Percentiles rank a stretch among this genome's conserved stretches.
phyloP scores from a whole-genome alignment of 306 rosid species.

The Cercis canadensis region DNA sequence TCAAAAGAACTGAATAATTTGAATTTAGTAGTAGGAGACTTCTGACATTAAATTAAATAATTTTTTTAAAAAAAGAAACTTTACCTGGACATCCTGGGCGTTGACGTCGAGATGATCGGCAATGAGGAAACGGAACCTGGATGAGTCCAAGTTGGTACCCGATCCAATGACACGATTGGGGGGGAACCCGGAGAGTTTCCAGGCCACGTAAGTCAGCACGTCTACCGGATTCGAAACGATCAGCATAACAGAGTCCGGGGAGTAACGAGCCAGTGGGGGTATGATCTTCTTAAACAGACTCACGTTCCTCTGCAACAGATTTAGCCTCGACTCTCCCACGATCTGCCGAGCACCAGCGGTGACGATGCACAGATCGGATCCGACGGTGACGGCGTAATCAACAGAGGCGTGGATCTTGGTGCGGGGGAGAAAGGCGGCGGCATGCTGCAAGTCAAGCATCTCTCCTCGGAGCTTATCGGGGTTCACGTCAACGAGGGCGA shows the following conservation, averaged over 20 bases:
- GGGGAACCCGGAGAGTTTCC: constrained; percentile 92
- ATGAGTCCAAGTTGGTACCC: constrained; percentile 93
- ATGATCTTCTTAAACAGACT: constrained; percentile 65
- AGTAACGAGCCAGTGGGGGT: constrained; percentile 65
- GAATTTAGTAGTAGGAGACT: too few species aligned
- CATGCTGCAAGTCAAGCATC: constrained; percentile 93
- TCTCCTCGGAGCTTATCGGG: constrained; percentile 90
- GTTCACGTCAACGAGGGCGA: constrained; percentile 72
- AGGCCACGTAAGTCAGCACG: constrained; percentile 75
- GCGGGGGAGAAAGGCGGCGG: constrained; percentile 94
- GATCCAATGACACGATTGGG: constrained; percentile 90
- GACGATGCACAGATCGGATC: constrained; percentile 88
- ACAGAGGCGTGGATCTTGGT: constrained; percentile 78
- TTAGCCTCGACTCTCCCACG: constrained; percentile 72
- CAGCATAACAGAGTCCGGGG: constrained; percentile 64
- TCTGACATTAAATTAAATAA: too few species aligned
- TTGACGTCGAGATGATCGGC: constrained; percentile 95
- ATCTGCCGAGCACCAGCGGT: constrained; percentile 91
- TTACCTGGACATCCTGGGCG: constrained; percentile 95
- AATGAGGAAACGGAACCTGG: constrained; percentile 83
- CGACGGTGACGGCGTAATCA: constrained; percentile 68
- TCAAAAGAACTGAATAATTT: too few species aligned
- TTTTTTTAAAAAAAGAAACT: background rate
- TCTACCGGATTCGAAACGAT: constrained; percentile 92
- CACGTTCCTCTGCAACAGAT: constrained; percentile 79